phyloP scores from a whole-genome alignment of 805 yeast genomes.

The Priceomyces medius region DNA sequence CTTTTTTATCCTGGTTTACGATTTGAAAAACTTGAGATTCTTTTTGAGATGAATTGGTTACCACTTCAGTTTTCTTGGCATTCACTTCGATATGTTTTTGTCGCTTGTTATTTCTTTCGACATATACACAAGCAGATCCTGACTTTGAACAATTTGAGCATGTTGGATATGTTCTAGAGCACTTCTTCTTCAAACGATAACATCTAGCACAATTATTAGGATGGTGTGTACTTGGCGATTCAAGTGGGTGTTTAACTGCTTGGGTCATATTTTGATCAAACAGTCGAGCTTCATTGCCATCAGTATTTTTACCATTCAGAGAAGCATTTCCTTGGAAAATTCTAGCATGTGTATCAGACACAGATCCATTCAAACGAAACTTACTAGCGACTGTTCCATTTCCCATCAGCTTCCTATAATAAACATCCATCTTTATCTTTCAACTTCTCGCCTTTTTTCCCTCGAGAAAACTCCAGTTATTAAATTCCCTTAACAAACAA shows the following conservation, averaged over 20 bases:
- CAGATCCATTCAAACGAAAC: slow-evolving; percentile 20
- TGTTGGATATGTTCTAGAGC: slow-evolving; percentile 37
- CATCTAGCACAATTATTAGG: slow-evolving; percentile 40
- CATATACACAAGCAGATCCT: slow-evolving; percentile 37
- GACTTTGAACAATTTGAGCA: slow-evolving; percentile 39
- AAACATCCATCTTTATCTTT: slow-evolving; percentile 29
- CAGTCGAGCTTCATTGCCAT: neutral
- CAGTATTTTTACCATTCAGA: neutral
- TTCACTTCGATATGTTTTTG: slow-evolving; percentile 13
- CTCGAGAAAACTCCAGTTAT: no score
- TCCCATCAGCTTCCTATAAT: slow-evolving; percentile 38
- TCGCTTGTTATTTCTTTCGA: slow-evolving; percentile 29
- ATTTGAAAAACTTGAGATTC: slow-evolving; percentile 6
- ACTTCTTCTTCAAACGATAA: slow-evolving; percentile 43
- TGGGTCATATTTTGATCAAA: neutral
- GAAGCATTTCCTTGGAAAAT: neutral
- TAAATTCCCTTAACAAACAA: neutral
- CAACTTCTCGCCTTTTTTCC: no score
- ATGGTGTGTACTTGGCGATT: slow-evolving; percentile 25
- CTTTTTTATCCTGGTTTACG: neutral
- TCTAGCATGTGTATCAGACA: neutral
- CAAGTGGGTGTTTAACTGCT: slow-evolving; percentile 4
- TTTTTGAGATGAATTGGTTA: slow-evolving; percentile 1
- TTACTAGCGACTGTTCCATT: slow-evolving; percentile 39
- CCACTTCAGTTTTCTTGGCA: slow-evolving; percentile 4